Evolutionary conservation across 805 yeast species (phyloP).

Genomic region (Ogataea pini): DNA sequence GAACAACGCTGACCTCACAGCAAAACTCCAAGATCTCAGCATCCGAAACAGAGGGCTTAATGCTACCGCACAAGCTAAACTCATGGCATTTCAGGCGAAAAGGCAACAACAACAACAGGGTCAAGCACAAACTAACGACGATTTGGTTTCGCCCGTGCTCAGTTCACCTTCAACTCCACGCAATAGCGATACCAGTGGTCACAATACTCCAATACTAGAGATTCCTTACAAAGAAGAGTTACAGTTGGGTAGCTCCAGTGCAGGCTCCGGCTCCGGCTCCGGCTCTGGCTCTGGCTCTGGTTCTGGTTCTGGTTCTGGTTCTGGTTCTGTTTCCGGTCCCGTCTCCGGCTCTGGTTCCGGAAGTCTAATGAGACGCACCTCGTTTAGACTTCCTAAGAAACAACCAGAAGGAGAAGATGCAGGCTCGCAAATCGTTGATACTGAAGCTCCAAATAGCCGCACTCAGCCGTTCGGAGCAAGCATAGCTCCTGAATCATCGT

Average conservation of each 20-base stretch:
- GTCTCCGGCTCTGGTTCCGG: not conserved
- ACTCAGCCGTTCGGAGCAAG: not conserved
- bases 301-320: no score
- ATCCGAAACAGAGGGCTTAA: conserved; percentile 43
- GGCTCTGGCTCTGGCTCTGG: not conserved
- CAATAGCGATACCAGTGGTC: conserved; percentile 19
- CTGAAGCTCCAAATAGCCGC: conserved; percentile 15
- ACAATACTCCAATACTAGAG: conserved; percentile 21
- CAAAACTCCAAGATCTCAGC: conserved; percentile 26
- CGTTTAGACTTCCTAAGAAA: conserved; percentile 27
- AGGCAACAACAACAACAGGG: conserved; percentile 46
- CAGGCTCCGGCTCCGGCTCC: no score
- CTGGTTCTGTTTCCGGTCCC: not conserved
- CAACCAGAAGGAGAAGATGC: conserved; percentile 36
- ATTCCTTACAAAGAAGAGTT: conserved; percentile 10
- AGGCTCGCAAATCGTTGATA: conserved; percentile 42
- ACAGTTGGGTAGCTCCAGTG: not conserved
- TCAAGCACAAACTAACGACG: conserved; percentile 7
- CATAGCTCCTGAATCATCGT: not conserved
- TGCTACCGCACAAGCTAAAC: conserved; percentile 83
- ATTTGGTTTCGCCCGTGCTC: conserved; percentile 11
- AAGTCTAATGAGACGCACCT: conserved; percentile 27
- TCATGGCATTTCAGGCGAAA: conserved; percentile 84
- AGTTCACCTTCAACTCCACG: conserved; percentile 26
- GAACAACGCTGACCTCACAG: conserved; percentile 15